phyloP scores from a whole-genome alignment of 2,329 filamentous ascomycete genomes.

The Cyphellophora europaea region DNA sequence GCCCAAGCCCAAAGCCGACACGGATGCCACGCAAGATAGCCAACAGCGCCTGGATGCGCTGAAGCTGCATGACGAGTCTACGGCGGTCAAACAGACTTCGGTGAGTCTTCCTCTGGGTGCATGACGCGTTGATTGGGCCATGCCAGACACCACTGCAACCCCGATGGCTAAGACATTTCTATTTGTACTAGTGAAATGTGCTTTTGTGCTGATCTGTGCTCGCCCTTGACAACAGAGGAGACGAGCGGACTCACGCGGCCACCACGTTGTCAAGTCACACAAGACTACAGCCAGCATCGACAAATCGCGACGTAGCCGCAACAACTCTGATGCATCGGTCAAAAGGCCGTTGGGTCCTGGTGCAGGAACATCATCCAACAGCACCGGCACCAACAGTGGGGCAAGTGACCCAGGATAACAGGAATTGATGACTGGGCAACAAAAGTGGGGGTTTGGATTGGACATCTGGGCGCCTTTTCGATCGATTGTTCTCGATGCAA shows the following conservation, averaged over 20 bases:
- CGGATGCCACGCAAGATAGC: constrained; percentile 72
- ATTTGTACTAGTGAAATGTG: constrained; percentile 25
- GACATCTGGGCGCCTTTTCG: no score
- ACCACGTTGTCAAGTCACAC: constrained; percentile 11
- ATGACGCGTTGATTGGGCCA: neutral
- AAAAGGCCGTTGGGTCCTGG: no score
- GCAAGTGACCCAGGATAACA: no score
- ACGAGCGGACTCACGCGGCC: constrained; percentile 26
- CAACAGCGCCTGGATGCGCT: constrained; percentile 82
- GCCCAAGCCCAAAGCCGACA: constrained; percentile 41
- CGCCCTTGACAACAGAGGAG: constrained; percentile 22
- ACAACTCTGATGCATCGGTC: constrained; percentile 17
- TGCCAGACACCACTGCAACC: constrained; percentile 4
- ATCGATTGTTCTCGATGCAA: no score
- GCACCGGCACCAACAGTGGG: no score
- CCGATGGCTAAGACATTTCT: constrained; percentile 31
- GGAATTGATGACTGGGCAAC: no score
- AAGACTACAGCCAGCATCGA: constrained; percentile 2
- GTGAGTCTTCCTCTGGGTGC: constrained; percentile 25
- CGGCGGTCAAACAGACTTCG: constrained; percentile 42
- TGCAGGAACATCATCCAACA: no score
- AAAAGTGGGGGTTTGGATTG: no score
- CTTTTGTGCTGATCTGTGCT: neutral
- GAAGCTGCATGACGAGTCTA: constrained; percentile 70
- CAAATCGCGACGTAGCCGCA: constrained; percentile 27